Evolutionary conservation across 1,284 basidiomycete genomes (phyloP), one percentile per base, ranked within the genome.

Genomic region (Boletus mariae): DNA sequence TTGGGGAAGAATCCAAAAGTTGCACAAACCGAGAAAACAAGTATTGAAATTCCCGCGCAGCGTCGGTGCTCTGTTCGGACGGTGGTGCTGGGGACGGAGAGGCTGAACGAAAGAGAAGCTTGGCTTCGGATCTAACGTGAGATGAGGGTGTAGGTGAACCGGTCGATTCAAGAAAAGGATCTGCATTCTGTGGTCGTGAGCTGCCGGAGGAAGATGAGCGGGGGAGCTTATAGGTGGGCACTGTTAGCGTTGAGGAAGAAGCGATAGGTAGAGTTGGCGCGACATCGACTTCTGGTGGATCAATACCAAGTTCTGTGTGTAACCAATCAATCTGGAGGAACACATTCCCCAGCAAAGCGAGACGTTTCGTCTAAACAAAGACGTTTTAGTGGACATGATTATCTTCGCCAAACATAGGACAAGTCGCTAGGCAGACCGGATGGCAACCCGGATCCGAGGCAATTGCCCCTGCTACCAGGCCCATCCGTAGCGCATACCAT

Each of bases 321-420:
- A 92, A 71, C 80, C 84, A 89, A 63, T 90, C 86, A 34, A 92
- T 84, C 54, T 91, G 85, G 15, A 83, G 67, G 56, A 92, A 81
- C 29, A 79, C 75, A 8, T 74, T 69, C 2, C 82, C 80, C n/a
- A 93, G 74, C 49, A 84, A 77, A 42, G 77, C 72, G 29, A 88
- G 73, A 34, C 91, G 83, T 65, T 85, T 88, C 35, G 75, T 71
- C 89, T 90, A 59, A 7, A 45, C 42, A 38, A 51, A 49, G 31
- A 41, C 0, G 5, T 26, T 54, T 56, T 37, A 58, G 54, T 45
- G 47, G 52, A 44, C n/a, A 41, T 34, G 32, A 15, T 17, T 15
- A 26, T 20, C 23, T 41, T 32, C n/a, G 8, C 12, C 6, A 37
- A 25, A 46, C 25, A 42, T 23, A 2, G 11, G n/a, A 40, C n/a